phyloP scores from a whole-genome alignment of 1,284 basidiomycete species.

The Cutaneotrichosporon mucoides region DNA sequence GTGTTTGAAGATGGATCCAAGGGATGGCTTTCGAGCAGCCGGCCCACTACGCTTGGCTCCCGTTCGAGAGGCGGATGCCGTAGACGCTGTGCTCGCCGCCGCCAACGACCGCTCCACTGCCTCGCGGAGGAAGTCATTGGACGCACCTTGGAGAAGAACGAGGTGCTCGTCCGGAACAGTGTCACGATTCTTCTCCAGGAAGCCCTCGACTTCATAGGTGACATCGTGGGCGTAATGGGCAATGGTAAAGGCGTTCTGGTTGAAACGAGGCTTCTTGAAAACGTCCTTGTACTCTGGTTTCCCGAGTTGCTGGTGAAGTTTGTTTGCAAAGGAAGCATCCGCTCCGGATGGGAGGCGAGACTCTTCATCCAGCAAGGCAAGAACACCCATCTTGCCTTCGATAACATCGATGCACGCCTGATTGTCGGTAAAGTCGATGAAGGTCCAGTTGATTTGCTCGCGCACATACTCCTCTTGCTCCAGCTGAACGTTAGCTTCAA shows the following conservation, averaged over 20 bases:
- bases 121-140: constrained; percentile 90
- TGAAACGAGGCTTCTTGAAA: constrained; percentile 98
- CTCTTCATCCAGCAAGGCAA: constrained; percentile 95
- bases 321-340: constrained; percentile 89
- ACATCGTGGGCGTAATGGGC: constrained; percentile 98
- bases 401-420: constrained; percentile 99
- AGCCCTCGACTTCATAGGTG: constrained; percentile 98
- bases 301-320: constrained; percentile 79
- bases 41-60: constrained; percentile 38
- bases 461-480: constrained; percentile 99
- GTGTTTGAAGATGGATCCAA: constrained; percentile 97
- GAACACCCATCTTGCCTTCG: constrained; percentile 92
- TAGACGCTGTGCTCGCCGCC: constrained; percentile 41
- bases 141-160: constrained; percentile 73
- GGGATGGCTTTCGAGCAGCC: constrained; percentile 85
- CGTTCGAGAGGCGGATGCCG: constrained; percentile 23
- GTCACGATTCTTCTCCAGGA: constrained; percentile 98
- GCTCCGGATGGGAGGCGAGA: constrained; percentile 92
- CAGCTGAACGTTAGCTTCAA: constrained; percentile 51
- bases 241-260: constrained; percentile 94
- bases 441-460: constrained; percentile 99
- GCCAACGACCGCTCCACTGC: constrained; percentile 84
- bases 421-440: constrained; percentile 99
- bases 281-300: constrained; percentile 83
- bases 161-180: constrained; percentile 99